Percentiles rank a stretch among this genome's conserved stretches.
phyloP scores from a whole-genome alignment of 805 yeast species.

The Candida easanensis region DNA sequence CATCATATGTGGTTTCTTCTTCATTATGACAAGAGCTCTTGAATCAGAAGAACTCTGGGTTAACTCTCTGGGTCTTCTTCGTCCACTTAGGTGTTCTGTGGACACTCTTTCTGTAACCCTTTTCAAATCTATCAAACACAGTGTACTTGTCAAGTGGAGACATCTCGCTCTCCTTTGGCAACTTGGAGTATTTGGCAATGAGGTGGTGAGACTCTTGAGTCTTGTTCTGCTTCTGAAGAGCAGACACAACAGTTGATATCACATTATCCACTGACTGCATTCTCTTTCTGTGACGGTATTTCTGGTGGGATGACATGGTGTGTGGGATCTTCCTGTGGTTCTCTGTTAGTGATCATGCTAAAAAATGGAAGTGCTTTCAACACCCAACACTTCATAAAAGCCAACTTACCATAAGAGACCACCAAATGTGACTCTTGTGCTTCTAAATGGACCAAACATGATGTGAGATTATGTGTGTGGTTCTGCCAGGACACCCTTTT shows the following conservation, averaged over 20 bases:
- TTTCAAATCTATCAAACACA: slow-evolving; percentile 70
- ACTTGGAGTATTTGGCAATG: slow-evolving; percentile 35
- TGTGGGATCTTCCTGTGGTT: slow-evolving; percentile 63
- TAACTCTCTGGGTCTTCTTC: slow-evolving; percentile 71
- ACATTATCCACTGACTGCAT: slow-evolving; percentile 79
- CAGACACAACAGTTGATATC: slow-evolving; percentile 59
- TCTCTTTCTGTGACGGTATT: slow-evolving; percentile 80
- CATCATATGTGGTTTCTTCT: background rate
- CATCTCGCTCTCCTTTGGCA: slow-evolving; percentile 86
- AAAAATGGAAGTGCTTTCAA: too few species aligned
- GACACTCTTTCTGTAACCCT: slow-evolving; percentile 81
- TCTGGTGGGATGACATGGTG: slow-evolving; percentile 77
- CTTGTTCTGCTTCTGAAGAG: slow-evolving; percentile 32
- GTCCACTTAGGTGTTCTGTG: slow-evolving; percentile 94
- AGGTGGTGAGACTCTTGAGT: slow-evolving; percentile 15
- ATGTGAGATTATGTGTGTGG: background rate
- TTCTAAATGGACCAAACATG: slow-evolving; percentile 74
- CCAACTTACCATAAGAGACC: slow-evolving; percentile 67
- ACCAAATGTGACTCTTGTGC: slow-evolving; percentile 54
- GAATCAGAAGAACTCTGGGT: slow-evolving; percentile 47
- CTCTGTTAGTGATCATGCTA: background rate
- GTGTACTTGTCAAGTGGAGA: slow-evolving; percentile 80
- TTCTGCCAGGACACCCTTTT: background rate
- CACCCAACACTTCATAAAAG: background rate
- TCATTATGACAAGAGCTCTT: background rate